A percentile compares a stretch with the other conserved stretches of the same genome.
Conservation (phyloP, 352 stramenopile genomes). For the Phytophthora foliorum region DNA sequence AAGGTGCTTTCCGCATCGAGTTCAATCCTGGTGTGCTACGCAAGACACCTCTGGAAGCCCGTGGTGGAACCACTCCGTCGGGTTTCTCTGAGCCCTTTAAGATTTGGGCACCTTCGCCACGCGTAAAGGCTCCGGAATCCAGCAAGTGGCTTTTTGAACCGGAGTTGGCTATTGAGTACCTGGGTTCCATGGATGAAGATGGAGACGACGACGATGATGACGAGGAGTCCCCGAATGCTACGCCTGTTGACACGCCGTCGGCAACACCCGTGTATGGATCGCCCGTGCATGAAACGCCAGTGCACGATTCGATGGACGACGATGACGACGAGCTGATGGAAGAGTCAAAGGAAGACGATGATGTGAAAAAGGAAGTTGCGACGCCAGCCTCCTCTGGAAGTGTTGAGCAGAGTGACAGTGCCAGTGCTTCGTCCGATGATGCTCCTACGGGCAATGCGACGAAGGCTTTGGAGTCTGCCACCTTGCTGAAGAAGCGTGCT, state of each 20-base stretch:
- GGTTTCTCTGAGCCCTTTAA: constrained; percentile 59
- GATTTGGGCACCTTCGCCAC: constrained; percentile 87
- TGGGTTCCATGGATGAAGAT: constrained; percentile 86
- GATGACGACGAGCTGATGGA: constrained; percentile 50
- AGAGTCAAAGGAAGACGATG: constrained; percentile 46
- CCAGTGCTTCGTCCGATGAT: constrained; percentile 53
- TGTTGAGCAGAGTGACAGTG: constrained; percentile 60
- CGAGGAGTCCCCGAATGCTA: constrained; percentile 74
- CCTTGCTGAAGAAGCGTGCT: constrained; percentile 66
- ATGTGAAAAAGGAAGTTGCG: constrained; percentile 45
- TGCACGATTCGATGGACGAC: constrained; percentile 50
- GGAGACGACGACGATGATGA: constrained; percentile 75
- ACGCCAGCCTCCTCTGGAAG: constrained; percentile 49
- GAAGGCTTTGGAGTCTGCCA: constrained; percentile 42
- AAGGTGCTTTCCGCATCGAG: constrained; percentile 87
- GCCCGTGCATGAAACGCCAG: constrained; percentile 54
- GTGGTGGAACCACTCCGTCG: constrained; percentile 51
- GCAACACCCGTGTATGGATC: constrained; percentile 80
- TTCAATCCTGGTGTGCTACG: constrained; percentile 85
- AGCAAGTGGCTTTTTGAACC: constrained; percentile 90
- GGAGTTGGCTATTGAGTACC: constrained; percentile 79
- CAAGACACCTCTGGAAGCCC: constrained; percentile 73
- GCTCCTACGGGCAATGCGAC: constrained; percentile 32
- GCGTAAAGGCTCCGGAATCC: constrained; percentile 71
- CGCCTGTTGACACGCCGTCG: constrained; percentile 72